phyloP scores from a whole-genome alignment of 805 yeast genomes.

The Suhomyces kilbournensis region DNA sequence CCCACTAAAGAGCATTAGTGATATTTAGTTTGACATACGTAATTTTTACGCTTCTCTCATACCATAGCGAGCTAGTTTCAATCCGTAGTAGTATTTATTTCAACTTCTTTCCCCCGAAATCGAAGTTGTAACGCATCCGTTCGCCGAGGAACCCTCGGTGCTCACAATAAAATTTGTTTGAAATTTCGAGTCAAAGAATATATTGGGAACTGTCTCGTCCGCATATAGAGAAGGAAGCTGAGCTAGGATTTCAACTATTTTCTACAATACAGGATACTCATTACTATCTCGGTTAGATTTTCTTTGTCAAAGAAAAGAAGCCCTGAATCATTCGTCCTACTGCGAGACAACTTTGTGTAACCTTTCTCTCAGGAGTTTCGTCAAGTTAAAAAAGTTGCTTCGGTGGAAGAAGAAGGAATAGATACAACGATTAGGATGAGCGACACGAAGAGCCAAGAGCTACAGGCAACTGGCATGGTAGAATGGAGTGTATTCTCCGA shows the following conservation, averaged over 20 bases:
- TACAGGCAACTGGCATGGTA: slow-evolving; percentile 61
- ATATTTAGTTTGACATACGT: neutral
- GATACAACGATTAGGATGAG: slow-evolving; percentile 4
- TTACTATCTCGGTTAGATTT: neutral
- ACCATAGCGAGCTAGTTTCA: neutral
- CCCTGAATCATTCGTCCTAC: neutral
- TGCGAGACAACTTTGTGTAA: slow-evolving; percentile 2
- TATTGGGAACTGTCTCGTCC: neutral
- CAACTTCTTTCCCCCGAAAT: neutral
- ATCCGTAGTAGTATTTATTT: neutral
- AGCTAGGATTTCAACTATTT: neutral
- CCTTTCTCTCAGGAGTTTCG: slow-evolving; percentile 5
- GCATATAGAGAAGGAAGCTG: neutral
- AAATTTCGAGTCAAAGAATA: neutral
- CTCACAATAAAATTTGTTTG: neutral
- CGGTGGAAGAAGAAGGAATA: slow-evolving; percentile 3
- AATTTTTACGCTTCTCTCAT: neutral
- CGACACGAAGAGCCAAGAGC: slow-evolving; percentile 16
- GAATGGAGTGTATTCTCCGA: slow-evolving; percentile 90
- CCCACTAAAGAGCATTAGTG: neutral
- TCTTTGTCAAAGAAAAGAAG: neutral
- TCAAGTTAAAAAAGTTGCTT: slow-evolving; percentile 6
- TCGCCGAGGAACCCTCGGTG: neutral
- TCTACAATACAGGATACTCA: neutral
- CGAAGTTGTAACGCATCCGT: neutral